Evolutionary conservation across 2,329 filamentous ascomycete species (phyloP), one percentile per base, ranked within the genome.

Genomic region (Epichloe sylvatica): DNA sequence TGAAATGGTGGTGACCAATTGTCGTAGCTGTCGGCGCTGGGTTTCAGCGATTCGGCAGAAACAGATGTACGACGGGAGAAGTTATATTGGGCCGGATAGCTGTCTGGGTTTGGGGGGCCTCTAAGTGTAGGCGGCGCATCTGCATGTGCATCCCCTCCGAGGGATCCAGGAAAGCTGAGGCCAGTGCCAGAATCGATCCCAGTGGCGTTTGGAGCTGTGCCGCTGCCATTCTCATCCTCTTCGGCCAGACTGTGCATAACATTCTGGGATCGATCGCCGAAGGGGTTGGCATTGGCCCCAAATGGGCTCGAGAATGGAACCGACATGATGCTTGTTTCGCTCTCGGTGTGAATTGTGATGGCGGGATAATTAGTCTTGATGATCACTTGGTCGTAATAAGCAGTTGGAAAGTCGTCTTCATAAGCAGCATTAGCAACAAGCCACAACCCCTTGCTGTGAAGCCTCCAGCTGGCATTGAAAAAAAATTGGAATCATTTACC

Each of bases 11-110:
- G 88, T 33, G 82, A 78, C 90, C 91, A 98, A 67, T 87, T 92
- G 65, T 92, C 88, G 60, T 87, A 83, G 51, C 80, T 80, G 52
- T 89, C 83, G 34, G 85, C 82, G 45, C 83, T 86, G 17, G 92
- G 92, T 67, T 95, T 94, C 61, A 97, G 76, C 2, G 91, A 96
- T 69, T 98, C 92, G 46, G 92, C 92, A 39, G 92, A 97, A 48
- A 98, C 92, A 3, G 92, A 97, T 38, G 90, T 96, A 60, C 92
- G 86, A 55, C 92, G 85, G 59, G 81, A 86, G 68, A 95, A 83
- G 66, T 94, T 94, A 71, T 96, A 97, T 66, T 97, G 90, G 58
- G 80, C 84, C 50, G 92, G 92, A 62, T 95, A 87, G 59, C 80
- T 81, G 56, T 86, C 81, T 38, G 76, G 70, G 52, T 78, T 77